Evolutionary conservation across 495 filamentous ascomycete genomes (phyloP).

Genomic region (Penicillium cataractarum): DNA sequence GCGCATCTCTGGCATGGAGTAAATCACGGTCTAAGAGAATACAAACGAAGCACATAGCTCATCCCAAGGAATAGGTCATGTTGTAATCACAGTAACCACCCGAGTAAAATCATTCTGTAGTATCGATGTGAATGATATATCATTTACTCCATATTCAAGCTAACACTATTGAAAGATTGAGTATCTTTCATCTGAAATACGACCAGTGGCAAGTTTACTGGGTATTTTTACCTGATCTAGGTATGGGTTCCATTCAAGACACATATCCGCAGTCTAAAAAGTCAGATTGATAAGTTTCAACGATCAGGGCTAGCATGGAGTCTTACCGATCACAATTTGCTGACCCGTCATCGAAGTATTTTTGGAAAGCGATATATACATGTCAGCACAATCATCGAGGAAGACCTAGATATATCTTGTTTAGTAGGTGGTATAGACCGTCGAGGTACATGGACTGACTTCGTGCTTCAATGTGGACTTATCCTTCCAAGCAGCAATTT

Average conservation of each 20-base stretch:
- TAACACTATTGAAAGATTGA: too few species aligned
- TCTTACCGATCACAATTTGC: constrained; percentile 8
- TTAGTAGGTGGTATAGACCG: background rate
- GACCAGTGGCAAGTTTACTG: too few species aligned
- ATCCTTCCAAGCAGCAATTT: constrained; percentile 1
- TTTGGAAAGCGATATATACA: constrained; percentile 8
- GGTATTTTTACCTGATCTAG: too few species aligned
- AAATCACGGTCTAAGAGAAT: too few species aligned
- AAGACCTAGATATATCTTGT: background rate
- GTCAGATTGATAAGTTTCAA: background rate
- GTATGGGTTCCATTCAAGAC: background rate
- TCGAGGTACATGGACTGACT: background rate
- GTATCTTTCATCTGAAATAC: too few species aligned
- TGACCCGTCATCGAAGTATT: constrained; percentile 13
- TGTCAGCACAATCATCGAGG: constrained; percentile 12
- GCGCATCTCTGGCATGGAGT: too few species aligned
- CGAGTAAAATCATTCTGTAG: too few species aligned
- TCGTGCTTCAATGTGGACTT: constrained; percentile 7
- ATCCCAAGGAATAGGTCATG: too few species aligned
- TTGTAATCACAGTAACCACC: too few species aligned
- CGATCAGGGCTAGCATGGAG: background rate
- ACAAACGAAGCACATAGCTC: too few species aligned
- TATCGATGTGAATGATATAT: too few species aligned
- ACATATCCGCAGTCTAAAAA: background rate
- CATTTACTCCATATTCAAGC: too few species aligned